Percentiles rank a stretch among this genome's conserved stretches.
Evolutionary conservation across 495 filamentous ascomycete species (phyloP).

Genomic region (Bacidia rubella): DNA sequence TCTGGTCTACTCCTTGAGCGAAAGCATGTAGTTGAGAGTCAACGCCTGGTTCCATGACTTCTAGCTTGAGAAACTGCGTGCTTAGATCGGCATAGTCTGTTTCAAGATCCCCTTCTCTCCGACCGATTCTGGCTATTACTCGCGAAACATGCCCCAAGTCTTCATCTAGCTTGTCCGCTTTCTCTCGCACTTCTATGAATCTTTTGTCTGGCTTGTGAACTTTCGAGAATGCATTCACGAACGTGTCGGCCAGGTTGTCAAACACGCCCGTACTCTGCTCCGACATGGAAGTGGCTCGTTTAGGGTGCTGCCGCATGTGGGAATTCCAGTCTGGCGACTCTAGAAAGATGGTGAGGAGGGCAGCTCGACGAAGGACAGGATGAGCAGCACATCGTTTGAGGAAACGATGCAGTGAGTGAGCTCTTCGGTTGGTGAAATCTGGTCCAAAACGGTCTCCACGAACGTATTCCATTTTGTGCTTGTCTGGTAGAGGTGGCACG

Average conservation of each 20-base stretch:
- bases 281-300: slow-evolving; percentile 42
- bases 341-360: slow-evolving; percentile 74
- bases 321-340: slow-evolving; percentile 93
- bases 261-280: slow-evolving; percentile 58
- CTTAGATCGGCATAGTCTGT: slow-evolving; percentile 79
- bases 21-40: slow-evolving; percentile 70
- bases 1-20: slow-evolving; percentile 73
- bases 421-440: slow-evolving; percentile 84
- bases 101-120: slow-evolving; percentile 80
- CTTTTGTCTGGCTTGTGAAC: slow-evolving; percentile 89
- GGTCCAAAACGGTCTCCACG: slow-evolving; percentile 86
- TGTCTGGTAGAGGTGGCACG: slow-evolving; percentile 89
- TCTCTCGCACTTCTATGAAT: slow-evolving; percentile 88
- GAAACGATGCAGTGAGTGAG: slow-evolving; percentile 85
- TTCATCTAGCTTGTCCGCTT: slow-evolving; percentile 88
- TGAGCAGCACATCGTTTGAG: slow-evolving; percentile 76
- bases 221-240: slow-evolving; percentile 94
- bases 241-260: slow-evolving; percentile 87
- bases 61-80: slow-evolving; percentile 84
- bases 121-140: slow-evolving; percentile 75
- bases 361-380: slow-evolving; percentile 72
- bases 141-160: slow-evolving; percentile 89
- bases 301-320: slow-evolving; percentile 67
- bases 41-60: slow-evolving; percentile 78
- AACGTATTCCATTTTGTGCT: slow-evolving; percentile 98